phyloP scores from a whole-genome alignment of 768 basidiomycete species.

The Saitozyma sp. region DNA sequence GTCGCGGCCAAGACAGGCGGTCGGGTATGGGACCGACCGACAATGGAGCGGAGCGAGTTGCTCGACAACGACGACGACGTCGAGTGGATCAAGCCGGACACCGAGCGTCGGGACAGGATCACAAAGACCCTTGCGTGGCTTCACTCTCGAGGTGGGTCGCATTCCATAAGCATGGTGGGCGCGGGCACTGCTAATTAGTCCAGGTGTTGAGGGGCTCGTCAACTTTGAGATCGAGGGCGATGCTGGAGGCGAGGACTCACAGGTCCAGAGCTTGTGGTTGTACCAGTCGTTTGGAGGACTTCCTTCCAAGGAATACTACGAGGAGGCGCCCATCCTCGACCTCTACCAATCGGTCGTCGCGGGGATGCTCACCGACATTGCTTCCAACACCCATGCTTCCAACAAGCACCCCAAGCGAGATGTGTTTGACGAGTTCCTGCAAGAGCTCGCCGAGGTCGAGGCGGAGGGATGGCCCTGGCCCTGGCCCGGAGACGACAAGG shows the following conservation, averaged over 20 bases:
- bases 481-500: slow-evolving; percentile 42
- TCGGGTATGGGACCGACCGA: too few relatives aligned
- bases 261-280: slow-evolving; percentile 81
- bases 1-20: slow-evolving; percentile 17
- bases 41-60: too few relatives aligned
- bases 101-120: slow-evolving; percentile 57
- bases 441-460: slow-evolving; percentile 56
- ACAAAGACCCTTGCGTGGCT: slow-evolving; percentile 82
- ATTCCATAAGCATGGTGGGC: not conserved
- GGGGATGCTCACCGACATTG: slow-evolving; percentile 64
- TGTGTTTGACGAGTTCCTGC: slow-evolving; percentile 21
- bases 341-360: slow-evolving; percentile 70
- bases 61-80: too few relatives aligned
- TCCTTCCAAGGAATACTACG: slow-evolving; percentile 93
- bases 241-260: slow-evolving; percentile 73
- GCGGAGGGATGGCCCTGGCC: slow-evolving; percentile 69
- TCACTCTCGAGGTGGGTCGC: slow-evolving; percentile 72
- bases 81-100: not conserved
- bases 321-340: slow-evolving; percentile 68
- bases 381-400: slow-evolving; percentile 35
- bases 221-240: slow-evolving; percentile 86
- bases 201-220: slow-evolving; percentile 77
- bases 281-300: slow-evolving; percentile 77
- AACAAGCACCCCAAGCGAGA: slow-evolving; percentile 21
- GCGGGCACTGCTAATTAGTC: slow-evolving; percentile 8